phyloP scores from a whole-genome alignment of 257 asterid genomes.

The Nemophila menziesii region DNA sequence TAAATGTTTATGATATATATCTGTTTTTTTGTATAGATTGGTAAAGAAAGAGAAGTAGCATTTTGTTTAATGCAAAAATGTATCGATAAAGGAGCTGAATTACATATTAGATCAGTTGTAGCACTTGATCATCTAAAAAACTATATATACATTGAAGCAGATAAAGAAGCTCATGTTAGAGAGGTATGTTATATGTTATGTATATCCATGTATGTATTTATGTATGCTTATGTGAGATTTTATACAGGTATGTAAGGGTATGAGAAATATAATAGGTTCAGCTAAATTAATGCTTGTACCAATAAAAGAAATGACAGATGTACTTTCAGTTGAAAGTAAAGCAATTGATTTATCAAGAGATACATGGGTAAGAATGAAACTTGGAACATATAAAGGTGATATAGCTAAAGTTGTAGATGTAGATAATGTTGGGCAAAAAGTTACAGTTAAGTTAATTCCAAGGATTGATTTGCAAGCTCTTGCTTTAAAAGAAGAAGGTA shows the following conservation, averaged over 20 bases:
- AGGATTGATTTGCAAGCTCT: slow-evolving; percentile 88
- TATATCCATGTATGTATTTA: slow-evolving; percentile 6
- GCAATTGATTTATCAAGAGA: slow-evolving; percentile 79
- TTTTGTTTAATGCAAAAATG: slow-evolving; percentile 92
- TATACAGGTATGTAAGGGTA: slow-evolving; percentile 75
- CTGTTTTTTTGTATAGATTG: slow-evolving; percentile 40
- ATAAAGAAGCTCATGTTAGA: slow-evolving; percentile 91
- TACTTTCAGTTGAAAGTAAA: slow-evolving; percentile 92
- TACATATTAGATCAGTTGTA: slow-evolving; percentile 76
- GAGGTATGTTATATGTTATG: slow-evolving; percentile 54
- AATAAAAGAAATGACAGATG: slow-evolving; percentile 98
- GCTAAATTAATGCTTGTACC: slow-evolving; percentile 77
- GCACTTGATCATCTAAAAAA: slow-evolving; percentile 93
- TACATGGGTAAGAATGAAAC: slow-evolving; percentile 96
- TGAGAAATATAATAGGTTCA: slow-evolving; percentile 76
- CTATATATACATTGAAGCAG: slow-evolving; percentile 77
- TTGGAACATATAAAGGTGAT: slow-evolving; percentile 85
- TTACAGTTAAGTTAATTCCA: slow-evolving; percentile 79
- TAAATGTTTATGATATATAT: slow-evolving; percentile 2
- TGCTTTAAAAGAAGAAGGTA: slow-evolving; percentile 90
- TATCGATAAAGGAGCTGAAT: slow-evolving; percentile 72
- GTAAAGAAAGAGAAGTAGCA: slow-evolving; percentile 91
- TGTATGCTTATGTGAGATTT: too few species aligned
- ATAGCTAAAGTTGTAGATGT: slow-evolving; percentile 95
- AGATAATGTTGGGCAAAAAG: slow-evolving; percentile 84